Evolutionary conservation across 352 stramenopile genomes (phyloP), one percentile per base, ranked within the genome.

Genomic region (Thraustochytrium striatum): DNA sequence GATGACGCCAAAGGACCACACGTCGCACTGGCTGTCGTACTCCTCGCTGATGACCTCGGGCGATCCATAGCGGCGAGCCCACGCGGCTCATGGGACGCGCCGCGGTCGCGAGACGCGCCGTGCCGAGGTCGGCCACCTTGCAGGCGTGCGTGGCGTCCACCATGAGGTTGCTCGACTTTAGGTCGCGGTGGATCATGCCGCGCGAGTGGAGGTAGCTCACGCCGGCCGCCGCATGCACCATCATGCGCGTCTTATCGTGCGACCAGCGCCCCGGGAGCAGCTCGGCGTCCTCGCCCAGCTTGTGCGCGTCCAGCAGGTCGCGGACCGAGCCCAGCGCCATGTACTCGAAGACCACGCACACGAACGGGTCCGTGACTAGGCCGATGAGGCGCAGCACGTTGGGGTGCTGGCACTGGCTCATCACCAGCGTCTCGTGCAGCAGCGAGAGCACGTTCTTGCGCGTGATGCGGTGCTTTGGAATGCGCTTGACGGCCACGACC

Each of bases 81-180:
- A 79, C 69, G n/a, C 69, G 69, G 25, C 50, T 72, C 38, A 79
- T 55, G 35, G 69, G 69, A 33, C 59, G 21, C 36, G 59, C 28
- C 28, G 36, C 3, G 11, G 55, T 33, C n/a, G 59, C 16, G n/a
- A 65, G 25, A 13, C 69, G 69, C 35, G 69, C 69, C 30, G 69
- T 79, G n/a, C 69, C 69, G n/a, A 79, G 57, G 55, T 79, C 69
- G 16, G 69, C 69, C 7, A 79, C 69, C 57, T 79, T 79, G 35
- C 72, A 47, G 32, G 69, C 69, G 8, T 79, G 69, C 33, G 69
- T 79, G 13, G 38, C n/a, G 69, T 79, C 69, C 2, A 93, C 83
- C 25, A 93, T 70, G 75, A 93, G 90, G 59, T 92, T 93, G 53
- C 57, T 69, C 2, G 55, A 72, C 38, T 83, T 83, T 38, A 83